These are phyloP conservation scores for Pleurotus eryngii DNA, from an alignment of 768 basidiomycete species.

Conservation along the genomic window DNA sequence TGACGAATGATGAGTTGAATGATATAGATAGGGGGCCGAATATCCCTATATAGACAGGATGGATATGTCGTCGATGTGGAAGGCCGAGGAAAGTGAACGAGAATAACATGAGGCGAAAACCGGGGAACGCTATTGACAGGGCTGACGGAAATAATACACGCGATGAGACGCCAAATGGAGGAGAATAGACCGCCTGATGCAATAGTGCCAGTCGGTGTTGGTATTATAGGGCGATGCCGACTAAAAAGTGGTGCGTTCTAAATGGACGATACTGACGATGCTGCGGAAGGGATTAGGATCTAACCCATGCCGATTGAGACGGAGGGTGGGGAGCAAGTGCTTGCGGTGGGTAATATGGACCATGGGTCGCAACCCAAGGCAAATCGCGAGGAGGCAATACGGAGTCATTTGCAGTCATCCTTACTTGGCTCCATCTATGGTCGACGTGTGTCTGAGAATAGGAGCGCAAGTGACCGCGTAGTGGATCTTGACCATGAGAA, in stretches of 20 bases:
- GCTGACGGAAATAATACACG: slow-evolving; percentile 6
- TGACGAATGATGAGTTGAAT: slow-evolving; percentile 21
- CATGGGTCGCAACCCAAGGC: slow-evolving; percentile 40
- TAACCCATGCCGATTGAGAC: slow-evolving; percentile 50
- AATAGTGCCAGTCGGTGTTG: slow-evolving; percentile 8
- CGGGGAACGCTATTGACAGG: slow-evolving; percentile 8
- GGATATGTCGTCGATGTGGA: slow-evolving; percentile 55
- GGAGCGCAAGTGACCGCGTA: slow-evolving; percentile 51
- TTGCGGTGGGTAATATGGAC: slow-evolving; percentile 39
- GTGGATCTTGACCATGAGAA: slow-evolving; percentile 48
- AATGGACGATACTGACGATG: slow-evolving; percentile 14
- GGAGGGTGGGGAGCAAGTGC: slow-evolving; percentile 41
- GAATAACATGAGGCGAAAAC: slow-evolving; percentile 12
- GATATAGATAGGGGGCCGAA: slow-evolving; percentile 20
- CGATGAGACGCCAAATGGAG: slow-evolving; percentile 12
- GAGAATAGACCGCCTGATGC: slow-evolving; percentile 32
- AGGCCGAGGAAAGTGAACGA: slow-evolving; percentile 14
- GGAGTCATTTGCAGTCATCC: slow-evolving; percentile 40
- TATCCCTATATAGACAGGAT: slow-evolving; percentile 52
- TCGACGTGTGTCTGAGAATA: slow-evolving; percentile 60
- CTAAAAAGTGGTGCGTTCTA: slow-evolving; percentile 21
- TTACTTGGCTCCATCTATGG: slow-evolving; percentile 45
- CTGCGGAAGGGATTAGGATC: slow-evolving; percentile 32
- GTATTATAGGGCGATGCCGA: slow-evolving; percentile 8
- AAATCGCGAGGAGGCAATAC: slow-evolving; percentile 31